phyloP scores from a whole-genome alignment of 2,329 filamentous ascomycete species.

The Colletotrichum noveboracense region DNA sequence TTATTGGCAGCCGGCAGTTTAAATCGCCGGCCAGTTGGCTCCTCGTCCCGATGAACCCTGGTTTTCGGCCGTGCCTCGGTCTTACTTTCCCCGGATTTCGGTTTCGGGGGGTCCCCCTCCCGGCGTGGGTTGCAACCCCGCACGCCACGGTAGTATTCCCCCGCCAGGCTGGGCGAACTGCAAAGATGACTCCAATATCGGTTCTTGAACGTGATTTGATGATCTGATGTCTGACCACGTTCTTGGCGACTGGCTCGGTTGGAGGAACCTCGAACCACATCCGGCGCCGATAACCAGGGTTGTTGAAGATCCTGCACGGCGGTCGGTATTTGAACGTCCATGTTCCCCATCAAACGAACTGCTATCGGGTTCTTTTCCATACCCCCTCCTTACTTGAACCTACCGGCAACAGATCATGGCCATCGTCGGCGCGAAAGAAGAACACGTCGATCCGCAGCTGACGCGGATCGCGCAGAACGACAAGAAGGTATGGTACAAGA shows the following conservation, averaged over 20 bases:
- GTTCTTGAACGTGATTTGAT: background rate
- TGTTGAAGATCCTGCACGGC: background rate
- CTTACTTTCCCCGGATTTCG: slow-evolving; percentile 11
- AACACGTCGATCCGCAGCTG: slow-evolving; percentile 37
- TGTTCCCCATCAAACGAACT: background rate
- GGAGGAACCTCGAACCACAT: background rate
- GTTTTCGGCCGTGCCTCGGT: slow-evolving; percentile 4
- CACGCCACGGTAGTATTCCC: background rate
- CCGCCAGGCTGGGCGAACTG: background rate
- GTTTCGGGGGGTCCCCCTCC: background rate
- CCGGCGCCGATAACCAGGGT: background rate
- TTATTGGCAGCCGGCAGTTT: background rate
- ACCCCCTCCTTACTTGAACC: background rate
- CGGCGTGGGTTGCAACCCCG: background rate
- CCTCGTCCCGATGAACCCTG: background rate
- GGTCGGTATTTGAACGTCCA: background rate
- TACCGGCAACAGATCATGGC: slow-evolving; percentile 26
- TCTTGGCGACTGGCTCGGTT: background rate
- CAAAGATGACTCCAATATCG: background rate
- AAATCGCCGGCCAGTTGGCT: background rate
- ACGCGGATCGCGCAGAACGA: slow-evolving; percentile 39
- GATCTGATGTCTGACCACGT: background rate
- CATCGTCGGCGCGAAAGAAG: slow-evolving; percentile 38
- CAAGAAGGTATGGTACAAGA: slow-evolving; percentile 42
- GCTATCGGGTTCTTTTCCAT: background rate